Evolutionary conservation across 768 basidiomycete genomes (phyloP).

Genomic region (Pleurotus citrinopileatus): DNA sequence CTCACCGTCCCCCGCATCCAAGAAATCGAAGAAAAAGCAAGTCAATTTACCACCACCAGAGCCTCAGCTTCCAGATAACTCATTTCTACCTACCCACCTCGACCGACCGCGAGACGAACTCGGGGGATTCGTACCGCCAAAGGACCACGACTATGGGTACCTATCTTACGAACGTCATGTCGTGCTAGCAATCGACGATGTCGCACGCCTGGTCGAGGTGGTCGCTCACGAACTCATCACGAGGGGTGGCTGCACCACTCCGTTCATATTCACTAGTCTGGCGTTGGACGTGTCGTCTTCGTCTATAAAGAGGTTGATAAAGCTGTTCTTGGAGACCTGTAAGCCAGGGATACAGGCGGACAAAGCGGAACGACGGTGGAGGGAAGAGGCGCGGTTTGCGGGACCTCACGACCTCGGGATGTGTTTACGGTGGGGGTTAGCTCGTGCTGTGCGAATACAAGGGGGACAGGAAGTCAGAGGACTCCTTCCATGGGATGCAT

Average conservation of each 20-base stretch:
- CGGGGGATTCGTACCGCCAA: conserved; percentile 31
- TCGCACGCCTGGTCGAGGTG: conserved; percentile 67
- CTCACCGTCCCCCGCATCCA: conserved; percentile 9
- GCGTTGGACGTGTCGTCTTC: conserved; percentile 81
- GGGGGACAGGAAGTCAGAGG: conserved; percentile 78
- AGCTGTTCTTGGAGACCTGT: conserved; percentile 75
- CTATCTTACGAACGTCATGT: conserved; percentile 72
- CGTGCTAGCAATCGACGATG: conserved; percentile 72
- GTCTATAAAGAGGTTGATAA: conserved; percentile 74
- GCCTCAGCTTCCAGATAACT: conserved; percentile 44
- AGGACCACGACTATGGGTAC: conserved; percentile 63
- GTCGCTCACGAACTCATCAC: conserved; percentile 67
- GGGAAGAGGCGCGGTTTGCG: conserved; percentile 81
- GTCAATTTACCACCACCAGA: conserved; percentile 22
- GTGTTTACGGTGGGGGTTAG: conserved; percentile 91
- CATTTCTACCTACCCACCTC: conserved; percentile 50
- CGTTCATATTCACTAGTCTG: conserved; percentile 87
- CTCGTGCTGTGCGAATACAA: conserved; percentile 68
- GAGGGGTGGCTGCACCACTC: conserved; percentile 80
- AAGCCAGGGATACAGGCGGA: conserved; percentile 26
- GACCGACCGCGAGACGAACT: conserved; percentile 42
- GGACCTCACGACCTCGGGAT: conserved; percentile 88
- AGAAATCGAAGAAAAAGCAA: conserved; percentile 8
- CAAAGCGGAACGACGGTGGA: conserved; percentile 57
- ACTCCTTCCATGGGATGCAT: conserved; percentile 81